Evolutionary conservation across 805 yeast species (phyloP).

Genomic region (Saccharomycopsis fermentans): DNA sequence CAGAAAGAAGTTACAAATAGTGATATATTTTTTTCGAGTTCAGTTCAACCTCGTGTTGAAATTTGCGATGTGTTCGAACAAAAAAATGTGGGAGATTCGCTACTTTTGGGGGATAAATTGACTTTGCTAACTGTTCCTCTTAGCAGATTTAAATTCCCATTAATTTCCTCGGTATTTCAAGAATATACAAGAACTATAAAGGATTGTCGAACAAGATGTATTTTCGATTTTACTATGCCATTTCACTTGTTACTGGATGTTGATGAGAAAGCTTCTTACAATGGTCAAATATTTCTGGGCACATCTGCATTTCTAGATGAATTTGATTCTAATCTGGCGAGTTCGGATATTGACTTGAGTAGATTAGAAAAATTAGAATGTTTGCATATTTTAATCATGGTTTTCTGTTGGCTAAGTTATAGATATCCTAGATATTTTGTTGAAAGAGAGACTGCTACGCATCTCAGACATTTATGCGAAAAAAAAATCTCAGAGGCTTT

Average conservation of each 20-base stretch:
- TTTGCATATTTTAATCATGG: conserved; percentile 53
- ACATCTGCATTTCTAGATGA: background rate
- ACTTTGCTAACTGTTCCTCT: conserved; percentile 52
- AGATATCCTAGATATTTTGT: conserved; percentile 76
- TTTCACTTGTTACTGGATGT: conserved; percentile 19
- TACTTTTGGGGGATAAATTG: conserved; percentile 48
- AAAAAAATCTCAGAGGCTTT: conserved; percentile 29
- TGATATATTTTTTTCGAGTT: conserved; percentile 29
- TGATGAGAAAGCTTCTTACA: background rate
- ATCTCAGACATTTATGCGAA: conserved; percentile 62
- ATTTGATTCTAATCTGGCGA: background rate
- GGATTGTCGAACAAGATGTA: conserved; percentile 8
- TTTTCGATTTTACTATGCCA: conserved; percentile 21
- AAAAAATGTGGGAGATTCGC: conserved; percentile 23
- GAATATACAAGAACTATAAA: conserved; percentile 47
- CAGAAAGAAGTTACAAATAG: conserved; percentile 30
- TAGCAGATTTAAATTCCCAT: conserved; percentile 23
- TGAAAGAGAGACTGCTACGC: conserved; percentile 64
- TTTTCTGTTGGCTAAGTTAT: conserved; percentile 79
- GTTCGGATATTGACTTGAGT: background rate
- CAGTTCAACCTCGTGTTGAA: conserved; percentile 29
- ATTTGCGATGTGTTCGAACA: conserved; percentile 37
- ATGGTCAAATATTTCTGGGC: background rate
- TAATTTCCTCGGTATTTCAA: conserved; percentile 27
- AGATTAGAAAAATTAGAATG: conserved; percentile 38